Percentiles rank a stretch among this genome's conserved stretches.
phyloP scores from a whole-genome alignment of 1,139 yeast species.

The Lodderomyces margitis region DNA sequence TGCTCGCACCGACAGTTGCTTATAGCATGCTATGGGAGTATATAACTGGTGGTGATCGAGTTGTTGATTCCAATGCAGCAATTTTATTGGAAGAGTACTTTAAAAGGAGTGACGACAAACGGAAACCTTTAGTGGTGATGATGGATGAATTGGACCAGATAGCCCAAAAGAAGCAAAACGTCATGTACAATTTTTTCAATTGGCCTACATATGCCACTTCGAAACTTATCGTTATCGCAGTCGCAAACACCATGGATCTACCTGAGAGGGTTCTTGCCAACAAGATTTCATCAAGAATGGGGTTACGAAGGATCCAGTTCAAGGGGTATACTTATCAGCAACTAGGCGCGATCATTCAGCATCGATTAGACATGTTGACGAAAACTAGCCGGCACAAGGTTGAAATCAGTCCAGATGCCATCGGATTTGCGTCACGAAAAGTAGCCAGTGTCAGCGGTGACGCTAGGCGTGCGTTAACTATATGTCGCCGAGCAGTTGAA shows the following conservation, averaged over 20 bases:
- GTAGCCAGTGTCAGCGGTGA: slow-evolving; percentile 97
- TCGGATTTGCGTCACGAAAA: slow-evolving; percentile 88
- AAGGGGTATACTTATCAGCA: slow-evolving; percentile 85
- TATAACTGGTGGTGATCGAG: slow-evolving; percentile 61
- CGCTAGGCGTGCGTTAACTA: slow-evolving; percentile 88
- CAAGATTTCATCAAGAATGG: slow-evolving; percentile 88
- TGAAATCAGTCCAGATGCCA: slow-evolving; percentile 67
- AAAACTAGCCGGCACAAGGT: slow-evolving; percentile 38
- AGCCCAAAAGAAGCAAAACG: slow-evolving; percentile 79
- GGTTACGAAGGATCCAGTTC: slow-evolving; percentile 82
- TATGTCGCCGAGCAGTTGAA: slow-evolving; percentile 88
- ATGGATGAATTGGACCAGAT: slow-evolving; percentile 93
- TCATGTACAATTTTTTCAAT: slow-evolving; percentile 93
- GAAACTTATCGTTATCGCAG: slow-evolving; percentile 82
- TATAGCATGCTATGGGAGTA: slow-evolving; percentile 82
- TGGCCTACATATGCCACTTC: slow-evolving; percentile 91
- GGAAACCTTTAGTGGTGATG: slow-evolving; percentile 67
- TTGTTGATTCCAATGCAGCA: slow-evolving; percentile 63
- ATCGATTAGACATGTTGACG: slow-evolving; percentile 60
- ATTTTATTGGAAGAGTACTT: slow-evolving; percentile 40
- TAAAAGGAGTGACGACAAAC: slow-evolving; percentile 21
- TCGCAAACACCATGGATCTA: slow-evolving; percentile 95
- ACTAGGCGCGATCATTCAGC: slow-evolving; percentile 68
- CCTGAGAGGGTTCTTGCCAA: slow-evolving; percentile 88
- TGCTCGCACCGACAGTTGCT: slow-evolving; percentile 80